Percentiles rank a stretch among this genome's conserved stretches.
These are phyloP conservation scores for Aristolochia fimbriata DNA, from an alignment of 164 flowering plant genomes.

Conservation along the genomic window DNA sequence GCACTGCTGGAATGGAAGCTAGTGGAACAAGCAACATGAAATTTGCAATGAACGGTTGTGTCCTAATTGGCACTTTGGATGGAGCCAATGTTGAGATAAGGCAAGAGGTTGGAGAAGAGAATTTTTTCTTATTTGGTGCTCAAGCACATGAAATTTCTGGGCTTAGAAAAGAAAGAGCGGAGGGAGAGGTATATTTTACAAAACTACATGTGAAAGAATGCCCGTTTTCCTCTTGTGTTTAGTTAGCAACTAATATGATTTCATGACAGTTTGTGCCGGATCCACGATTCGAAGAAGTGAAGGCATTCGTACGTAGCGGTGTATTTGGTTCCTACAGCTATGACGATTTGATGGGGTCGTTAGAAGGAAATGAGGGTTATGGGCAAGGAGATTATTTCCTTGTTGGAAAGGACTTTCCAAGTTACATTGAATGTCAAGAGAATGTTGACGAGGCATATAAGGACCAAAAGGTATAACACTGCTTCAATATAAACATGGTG, in stretches of 20 bases:
- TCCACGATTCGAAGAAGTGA: constrained; percentile 79
- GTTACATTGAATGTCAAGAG: constrained; percentile 88
- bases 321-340: constrained; percentile 63
- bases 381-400: constrained; percentile 91
- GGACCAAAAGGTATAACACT: constrained; percentile 74
- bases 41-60: constrained; percentile 93
- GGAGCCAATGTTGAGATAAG: constrained; percentile 98
- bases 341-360: constrained; percentile 62
- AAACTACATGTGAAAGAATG: not conserved
- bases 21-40: constrained; percentile 99
- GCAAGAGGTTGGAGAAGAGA: constrained; percentile 86
- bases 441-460: constrained; percentile 75
- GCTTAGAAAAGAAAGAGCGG: constrained; percentile 77
- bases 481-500: no score
- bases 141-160: constrained; percentile 76
- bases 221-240: not conserved
- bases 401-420: constrained; percentile 90
- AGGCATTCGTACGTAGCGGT: constrained; percentile 62
- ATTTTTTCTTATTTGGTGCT: constrained; percentile 94
- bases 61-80: constrained; percentile 87
- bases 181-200: constrained; percentile 58
- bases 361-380: constrained; percentile 89
- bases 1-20: constrained; percentile 99
- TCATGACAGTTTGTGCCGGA: constrained; percentile 69
- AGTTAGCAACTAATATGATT: no score